These are phyloP conservation scores for Fusarium coffeatum DNA, from an alignment of 2,329 filamentous ascomycete genomes.

Conservation along the genomic window DNA sequence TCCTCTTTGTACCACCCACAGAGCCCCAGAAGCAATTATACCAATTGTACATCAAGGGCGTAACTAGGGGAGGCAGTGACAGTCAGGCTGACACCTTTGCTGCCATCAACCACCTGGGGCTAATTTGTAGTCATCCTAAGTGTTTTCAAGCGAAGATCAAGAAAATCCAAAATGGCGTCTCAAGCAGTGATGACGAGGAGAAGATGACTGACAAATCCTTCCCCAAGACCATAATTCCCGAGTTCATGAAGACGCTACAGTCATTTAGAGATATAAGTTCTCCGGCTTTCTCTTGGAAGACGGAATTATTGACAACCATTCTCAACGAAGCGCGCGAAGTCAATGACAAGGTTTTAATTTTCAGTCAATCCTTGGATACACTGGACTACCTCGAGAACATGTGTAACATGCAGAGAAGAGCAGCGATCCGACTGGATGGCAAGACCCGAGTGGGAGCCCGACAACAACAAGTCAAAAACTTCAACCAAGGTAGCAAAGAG, in stretches of 20 bases:
- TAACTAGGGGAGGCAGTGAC: constrained; percentile 6
- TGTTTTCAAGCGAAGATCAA: constrained; percentile 56
- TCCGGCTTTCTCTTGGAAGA: constrained; percentile 73
- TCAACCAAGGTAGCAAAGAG: constrained; percentile 69
- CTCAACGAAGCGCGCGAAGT: constrained; percentile 70
- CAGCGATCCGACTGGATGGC: constrained; percentile 75
- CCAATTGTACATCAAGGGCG: constrained; percentile 55
- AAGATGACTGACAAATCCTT: constrained; percentile 31
- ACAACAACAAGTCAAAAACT: constrained; percentile 72
- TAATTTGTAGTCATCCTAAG: constrained; percentile 65
- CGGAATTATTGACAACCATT: constrained; percentile 74
- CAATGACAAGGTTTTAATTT: constrained; percentile 82
- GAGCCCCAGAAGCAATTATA: constrained; percentile 74
- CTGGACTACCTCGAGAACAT: constrained; percentile 75
- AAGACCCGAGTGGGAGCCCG: constrained; percentile 65
- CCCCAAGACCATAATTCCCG: constrained; percentile 43
- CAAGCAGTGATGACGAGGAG: neutral
- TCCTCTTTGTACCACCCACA: constrained; percentile 79
- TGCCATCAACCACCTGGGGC: constrained; percentile 53
- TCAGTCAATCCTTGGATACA: constrained; percentile 77
- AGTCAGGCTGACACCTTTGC: constrained; percentile 50
- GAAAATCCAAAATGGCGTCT: constrained; percentile 13
- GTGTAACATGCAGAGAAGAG: constrained; percentile 62
- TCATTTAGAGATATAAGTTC: constrained; percentile 56
- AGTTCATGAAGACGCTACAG: constrained; percentile 53